Evolutionary conservation across 805 yeast genomes (phyloP), one percentile per base, ranked within the genome.

Genomic region (Nakazawaea ambrosiae): DNA sequence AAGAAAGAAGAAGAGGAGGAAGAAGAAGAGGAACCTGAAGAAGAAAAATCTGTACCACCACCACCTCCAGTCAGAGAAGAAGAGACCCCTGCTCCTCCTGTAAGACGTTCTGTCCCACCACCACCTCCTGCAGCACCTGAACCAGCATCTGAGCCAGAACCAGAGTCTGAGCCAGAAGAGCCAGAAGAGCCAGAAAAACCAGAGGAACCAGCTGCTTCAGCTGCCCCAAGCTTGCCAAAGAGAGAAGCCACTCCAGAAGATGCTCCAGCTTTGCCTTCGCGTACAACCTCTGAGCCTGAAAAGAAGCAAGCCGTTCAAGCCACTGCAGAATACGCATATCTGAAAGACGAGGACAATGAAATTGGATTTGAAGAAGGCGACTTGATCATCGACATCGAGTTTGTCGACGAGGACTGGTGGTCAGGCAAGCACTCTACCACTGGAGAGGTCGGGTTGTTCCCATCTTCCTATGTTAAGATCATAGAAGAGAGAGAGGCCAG

Each of bases 361-460:
- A 73, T 84, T 36, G 68, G 68, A 0, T 73, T 84, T 33, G 62
- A 46, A 15, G 89, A 79, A 48, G 88, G 84, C 37, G 92, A 84
- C 45, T 46, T 54, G 25, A 74, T 84, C 43, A 60, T 68, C n/a
- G 75, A 75, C 20, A 78, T 85, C 44, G 82, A 81, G 43, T 70
- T 76, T 48, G 73, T 77, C 12, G 88, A 81, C 51, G 83, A 77
- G 40, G 88, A 79, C 47, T 84, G 90, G 90, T 74, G 78, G 79
- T 44, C 54, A 27, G 66, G 66, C 35, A 47, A 50, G 17, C 58
- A 61, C 36, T 34, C 51, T 15, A 49, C 47, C 16, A 49, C 50
- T 33, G 67, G 74, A 26, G 76, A 73, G 18, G 51, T 57, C 7
- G 81, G 81, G 29, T 63, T 75, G 36, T 75, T 75, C 69, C 80